phyloP scores from a whole-genome alignment of 805 yeast species.

The Lipomyces lipofer region DNA sequence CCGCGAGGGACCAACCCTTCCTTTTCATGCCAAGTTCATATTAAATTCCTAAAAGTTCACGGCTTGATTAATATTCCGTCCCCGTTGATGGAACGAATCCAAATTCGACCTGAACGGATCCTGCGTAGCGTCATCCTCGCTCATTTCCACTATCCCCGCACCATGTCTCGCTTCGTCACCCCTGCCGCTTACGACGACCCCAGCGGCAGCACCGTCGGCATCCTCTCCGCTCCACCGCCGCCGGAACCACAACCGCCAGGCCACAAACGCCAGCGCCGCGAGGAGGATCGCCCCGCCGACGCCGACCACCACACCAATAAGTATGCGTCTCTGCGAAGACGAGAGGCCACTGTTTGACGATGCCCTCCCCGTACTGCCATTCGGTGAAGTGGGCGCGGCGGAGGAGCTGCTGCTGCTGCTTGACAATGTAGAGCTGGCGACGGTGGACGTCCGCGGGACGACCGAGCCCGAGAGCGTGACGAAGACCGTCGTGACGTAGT shows the following conservation, averaged over 20 bases:
- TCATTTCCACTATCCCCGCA: background rate
- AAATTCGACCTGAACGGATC: slow-evolving; percentile 2
- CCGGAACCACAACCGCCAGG: background rate
- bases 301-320: slow-evolving; percentile 71
- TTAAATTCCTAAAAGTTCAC: slow-evolving; percentile 1
- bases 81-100: background rate
- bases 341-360: slow-evolving; percentile 47
- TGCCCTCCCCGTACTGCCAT: background rate
- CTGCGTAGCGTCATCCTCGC: background rate
- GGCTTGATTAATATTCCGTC: background rate
- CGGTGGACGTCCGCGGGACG: background rate
- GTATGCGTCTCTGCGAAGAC: slow-evolving; percentile 51
- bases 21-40: too few species aligned
- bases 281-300: slow-evolving; percentile 63
- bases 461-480: slow-evolving; percentile 2
- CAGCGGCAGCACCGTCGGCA: background rate
- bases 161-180: background rate
- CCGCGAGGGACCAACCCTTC: too few species aligned
- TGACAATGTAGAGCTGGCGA: background rate
- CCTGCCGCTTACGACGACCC: too few species aligned
- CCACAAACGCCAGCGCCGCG: slow-evolving; percentile 40
- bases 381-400: background rate
- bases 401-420: background rate
- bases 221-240: background rate
- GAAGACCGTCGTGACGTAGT: slow-evolving; percentile 21